Evolutionary conservation across 192 early-diverging fungal species (phyloP), one percentile per base, ranked within the genome.

Genomic region (Cladochytrium replicatum): DNA sequence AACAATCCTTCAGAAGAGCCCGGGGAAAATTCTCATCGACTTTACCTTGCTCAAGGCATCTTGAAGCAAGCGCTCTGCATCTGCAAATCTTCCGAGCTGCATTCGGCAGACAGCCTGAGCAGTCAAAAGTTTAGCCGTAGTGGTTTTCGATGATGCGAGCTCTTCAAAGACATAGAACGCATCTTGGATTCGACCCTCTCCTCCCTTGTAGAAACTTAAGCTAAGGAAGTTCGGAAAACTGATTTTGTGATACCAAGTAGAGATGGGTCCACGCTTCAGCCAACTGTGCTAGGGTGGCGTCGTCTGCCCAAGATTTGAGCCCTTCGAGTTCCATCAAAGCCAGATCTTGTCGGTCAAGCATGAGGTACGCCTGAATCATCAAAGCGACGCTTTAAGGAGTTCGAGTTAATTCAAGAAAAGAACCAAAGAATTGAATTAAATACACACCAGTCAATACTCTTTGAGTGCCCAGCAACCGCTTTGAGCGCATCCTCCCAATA

Each of bases 101-200:
- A 99, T 74, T 31, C 86, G 80, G 49, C 74, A 77, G 4, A 89
- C 83, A 1, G 95, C 95, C 61, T 85, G 81, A 0, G 86, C 75
- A 17, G 75, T 80, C 9, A 93, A 57, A 19, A 96, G 68, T 50
- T 84, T 80, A 17, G 83, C 66, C 0, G 87, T 91, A 25, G 73
- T 68, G 2, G 71, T 59, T 29, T 83, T 77, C 24, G 80, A 71
- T 0, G 88, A 81, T 4, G 84, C 88, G 41, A 99, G 78, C 60
- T 96, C 95, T 55, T 96, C 90, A 51, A 88, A 95, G 25, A 91
- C 86, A 69, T 93, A 96, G 48, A 79, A 85, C 0, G 91, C 81
- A 60, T 94, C 89, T 53, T 82, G 84, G 49, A 83, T 86, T 48
- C 88, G 86, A 21, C 75, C 58, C 3, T 77, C 61, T 0, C 83